phyloP scores from a whole-genome alignment of 768 basidiomycete species.

The Trametes elegans region DNA sequence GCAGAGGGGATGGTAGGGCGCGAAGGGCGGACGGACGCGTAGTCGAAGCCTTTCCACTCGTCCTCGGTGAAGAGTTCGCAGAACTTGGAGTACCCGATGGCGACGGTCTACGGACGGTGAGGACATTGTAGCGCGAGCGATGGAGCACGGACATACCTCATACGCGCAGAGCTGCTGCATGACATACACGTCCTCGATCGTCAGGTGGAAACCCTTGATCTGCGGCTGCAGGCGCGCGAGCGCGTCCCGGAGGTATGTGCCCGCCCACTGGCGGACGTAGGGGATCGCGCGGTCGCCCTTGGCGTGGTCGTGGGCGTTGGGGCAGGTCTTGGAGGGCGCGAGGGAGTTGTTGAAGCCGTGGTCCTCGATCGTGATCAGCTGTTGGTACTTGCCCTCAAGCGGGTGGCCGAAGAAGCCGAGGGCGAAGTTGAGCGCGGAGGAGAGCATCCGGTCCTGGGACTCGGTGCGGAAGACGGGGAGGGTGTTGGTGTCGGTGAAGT shows the following conservation, averaged over 20 bases:
- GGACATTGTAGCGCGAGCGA: neutral
- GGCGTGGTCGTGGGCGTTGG: slow-evolving; percentile 48
- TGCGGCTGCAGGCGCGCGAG: slow-evolving; percentile 54
- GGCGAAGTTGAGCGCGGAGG: slow-evolving; percentile 51
- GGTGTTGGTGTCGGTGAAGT: slow-evolving; percentile 36
- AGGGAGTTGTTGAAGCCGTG: slow-evolving; percentile 62
- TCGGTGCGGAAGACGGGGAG: slow-evolving; percentile 54
- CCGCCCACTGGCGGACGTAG: slow-evolving; percentile 65
- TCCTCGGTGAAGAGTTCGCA: slow-evolving; percentile 87
- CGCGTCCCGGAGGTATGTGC: slow-evolving; percentile 69
- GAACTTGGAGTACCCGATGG: slow-evolving; percentile 90
- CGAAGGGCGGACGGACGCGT: slow-evolving; percentile 49
- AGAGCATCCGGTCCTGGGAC: slow-evolving; percentile 52
- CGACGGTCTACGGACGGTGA: slow-evolving; percentile 62
- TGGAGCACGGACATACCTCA: slow-evolving; percentile 51
- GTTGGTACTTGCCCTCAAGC: slow-evolving; percentile 42
- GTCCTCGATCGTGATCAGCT: slow-evolving; percentile 41
- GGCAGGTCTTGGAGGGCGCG: slow-evolving; percentile 81
- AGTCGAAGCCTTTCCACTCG: slow-evolving; percentile 93
- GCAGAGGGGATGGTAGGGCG: neutral
- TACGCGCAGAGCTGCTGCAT: slow-evolving; percentile 87
- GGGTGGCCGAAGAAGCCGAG: slow-evolving; percentile 52
- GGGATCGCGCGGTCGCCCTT: slow-evolving; percentile 57
- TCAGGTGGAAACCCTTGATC: slow-evolving; percentile 59
- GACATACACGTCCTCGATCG: slow-evolving; percentile 65